phyloP scores from a whole-genome alignment of 768 basidiomycete genomes.

The Russula griseocarnosa region DNA sequence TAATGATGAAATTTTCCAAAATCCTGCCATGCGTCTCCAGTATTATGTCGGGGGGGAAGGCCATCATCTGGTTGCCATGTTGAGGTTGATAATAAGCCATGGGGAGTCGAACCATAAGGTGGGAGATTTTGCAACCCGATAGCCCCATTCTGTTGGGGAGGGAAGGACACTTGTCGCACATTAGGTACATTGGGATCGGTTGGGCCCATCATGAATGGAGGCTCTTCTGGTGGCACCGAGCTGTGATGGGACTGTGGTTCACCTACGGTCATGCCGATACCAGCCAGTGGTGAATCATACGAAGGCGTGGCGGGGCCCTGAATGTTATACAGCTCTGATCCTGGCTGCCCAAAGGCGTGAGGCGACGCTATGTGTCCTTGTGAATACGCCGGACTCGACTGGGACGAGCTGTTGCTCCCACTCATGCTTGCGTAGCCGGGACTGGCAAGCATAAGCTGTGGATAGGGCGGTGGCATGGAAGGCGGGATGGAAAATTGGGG shows the following conservation, averaged over 20 bases:
- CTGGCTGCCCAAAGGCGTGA: conserved; percentile 20
- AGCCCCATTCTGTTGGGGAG: conserved; percentile 17
- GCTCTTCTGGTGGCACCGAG: conserved; percentile 21
- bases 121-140: conserved; percentile 14
- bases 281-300: conserved; percentile 20
- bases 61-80: conserved; percentile 14
- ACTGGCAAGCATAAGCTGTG: conserved; percentile 20
- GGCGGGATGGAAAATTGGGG: conserved; percentile 10
- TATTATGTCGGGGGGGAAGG: conserved; percentile 3
- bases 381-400: conserved; percentile 26
- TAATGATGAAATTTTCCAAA: conserved; percentile 19
- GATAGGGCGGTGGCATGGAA: conserved; percentile 21
- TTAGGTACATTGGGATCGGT: conserved; percentile 4
- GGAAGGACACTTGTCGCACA: conserved; percentile 13
- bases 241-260: conserved; percentile 20
- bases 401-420: conserved; percentile 23
- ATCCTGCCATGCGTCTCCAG: conserved; percentile 17
- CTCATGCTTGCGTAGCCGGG: conserved; percentile 23
- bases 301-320: conserved; percentile 16
- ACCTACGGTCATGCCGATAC: conserved; percentile 9
- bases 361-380: conserved; percentile 22
- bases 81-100: conserved; percentile 8
- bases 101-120: conserved; percentile 5
- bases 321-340: conserved; percentile 11
- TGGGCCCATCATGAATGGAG: conserved; percentile 13